These are phyloP conservation scores for Porodaedalea pini DNA, from an alignment of 1,284 basidiomycete species.

Conservation along the genomic window DNA sequence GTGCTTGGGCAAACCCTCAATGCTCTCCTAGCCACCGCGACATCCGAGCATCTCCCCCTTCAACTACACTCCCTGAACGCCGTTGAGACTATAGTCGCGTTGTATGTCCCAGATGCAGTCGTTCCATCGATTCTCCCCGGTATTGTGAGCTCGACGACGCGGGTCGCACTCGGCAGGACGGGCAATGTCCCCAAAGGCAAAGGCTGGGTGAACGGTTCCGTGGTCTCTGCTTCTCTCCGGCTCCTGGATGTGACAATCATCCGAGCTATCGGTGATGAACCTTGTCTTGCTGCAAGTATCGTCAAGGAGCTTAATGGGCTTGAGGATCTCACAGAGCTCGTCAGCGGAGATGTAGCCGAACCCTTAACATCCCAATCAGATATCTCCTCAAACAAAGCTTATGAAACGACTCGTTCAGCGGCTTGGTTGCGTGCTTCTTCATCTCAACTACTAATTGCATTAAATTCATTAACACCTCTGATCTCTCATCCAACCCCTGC, in stretches of 20 bases:
- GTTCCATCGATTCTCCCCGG: conserved; percentile 79
- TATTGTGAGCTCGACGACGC: conserved; percentile 70
- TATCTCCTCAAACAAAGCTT: conserved; percentile 29
- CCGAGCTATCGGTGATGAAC: conserved; percentile 57
- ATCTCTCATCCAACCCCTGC: conserved; percentile 61
- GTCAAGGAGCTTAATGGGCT: conserved; percentile 52
- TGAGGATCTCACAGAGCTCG: conserved; percentile 51
- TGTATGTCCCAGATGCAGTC: conserved; percentile 63
- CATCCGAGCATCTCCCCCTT: conserved; percentile 55
- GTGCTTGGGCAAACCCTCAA: conserved; percentile 82
- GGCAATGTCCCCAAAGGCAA: conserved; percentile 36
- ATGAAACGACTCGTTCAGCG: conserved; percentile 46
- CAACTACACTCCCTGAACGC: conserved; percentile 65
- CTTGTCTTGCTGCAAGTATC: conserved; percentile 61
- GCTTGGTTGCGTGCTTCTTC: conserved; percentile 62
- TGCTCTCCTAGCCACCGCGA: conserved; percentile 55
- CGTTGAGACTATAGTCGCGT: conserved; percentile 49
- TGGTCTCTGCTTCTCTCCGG: conserved; percentile 55
- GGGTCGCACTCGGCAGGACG: conserved; percentile 55
- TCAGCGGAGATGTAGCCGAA: conserved; percentile 24
- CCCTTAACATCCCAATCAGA: conserved; percentile 1
- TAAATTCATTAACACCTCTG: conserved; percentile 57
- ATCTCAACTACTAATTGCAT: conserved; percentile 66
- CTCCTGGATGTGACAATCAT: conserved; percentile 56
- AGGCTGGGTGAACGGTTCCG: conserved; percentile 62